phyloP scores from a whole-genome alignment of 192 early-diverging fungal species.

The Coemansia sp. region DNA sequence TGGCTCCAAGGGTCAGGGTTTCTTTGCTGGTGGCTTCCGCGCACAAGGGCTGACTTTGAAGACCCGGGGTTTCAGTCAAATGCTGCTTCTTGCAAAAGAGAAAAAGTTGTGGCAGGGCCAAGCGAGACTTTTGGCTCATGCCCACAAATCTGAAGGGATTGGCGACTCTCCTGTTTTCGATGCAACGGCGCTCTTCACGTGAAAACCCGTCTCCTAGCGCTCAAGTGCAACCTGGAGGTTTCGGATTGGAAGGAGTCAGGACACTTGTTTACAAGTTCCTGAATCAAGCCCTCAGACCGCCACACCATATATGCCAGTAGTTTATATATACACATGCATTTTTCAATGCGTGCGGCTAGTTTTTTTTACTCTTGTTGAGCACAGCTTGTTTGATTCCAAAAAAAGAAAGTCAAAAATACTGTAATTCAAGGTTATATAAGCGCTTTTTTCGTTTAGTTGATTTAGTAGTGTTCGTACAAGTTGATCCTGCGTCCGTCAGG shows the following conservation, averaged over 20 bases:
- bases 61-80: neutral
- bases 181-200: neutral
- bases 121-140: neutral
- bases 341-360: neutral
- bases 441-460: no score
- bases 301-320: no score
- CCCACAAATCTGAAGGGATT: neutral
- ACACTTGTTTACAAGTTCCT: neutral
- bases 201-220: neutral
- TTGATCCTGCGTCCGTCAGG: slow-evolving; percentile 51
- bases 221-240: slow-evolving; percentile 1
- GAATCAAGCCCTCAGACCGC: no score
- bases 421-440: neutral
- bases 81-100: neutral
- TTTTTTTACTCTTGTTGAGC: no score
- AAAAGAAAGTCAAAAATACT: slow-evolving; percentile 2
- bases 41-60: neutral
- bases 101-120: no score
- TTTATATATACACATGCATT: neutral
- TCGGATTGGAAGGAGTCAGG: neutral
- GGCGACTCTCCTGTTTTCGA: neutral
- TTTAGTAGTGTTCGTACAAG: slow-evolving; percentile 34
- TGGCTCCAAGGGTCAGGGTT: neutral
- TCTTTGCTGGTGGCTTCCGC: neutral
- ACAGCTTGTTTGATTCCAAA: neutral